Conservation (phyloP, 1,284 basidiomycete genomes). For the Cutaneotrichosporon mucoides region DNA sequence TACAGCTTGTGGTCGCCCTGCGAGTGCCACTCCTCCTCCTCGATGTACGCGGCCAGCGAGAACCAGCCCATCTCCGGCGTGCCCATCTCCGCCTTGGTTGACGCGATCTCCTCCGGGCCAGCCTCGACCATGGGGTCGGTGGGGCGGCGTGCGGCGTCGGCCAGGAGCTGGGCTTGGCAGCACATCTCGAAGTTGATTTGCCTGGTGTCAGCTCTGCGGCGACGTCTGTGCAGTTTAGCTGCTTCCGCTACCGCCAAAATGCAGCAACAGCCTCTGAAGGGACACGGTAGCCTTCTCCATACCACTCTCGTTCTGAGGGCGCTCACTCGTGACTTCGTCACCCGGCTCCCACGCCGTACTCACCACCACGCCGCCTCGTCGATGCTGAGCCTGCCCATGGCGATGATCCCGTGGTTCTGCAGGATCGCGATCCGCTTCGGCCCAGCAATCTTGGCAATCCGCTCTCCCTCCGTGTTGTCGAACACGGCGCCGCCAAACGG, state of each 20-base stretch:
- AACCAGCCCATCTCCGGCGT: slow-evolving; percentile 45
- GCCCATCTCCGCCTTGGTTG: slow-evolving; percentile 39
- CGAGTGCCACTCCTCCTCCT: slow-evolving; percentile 37
- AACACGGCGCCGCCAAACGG: slow-evolving; percentile 44
- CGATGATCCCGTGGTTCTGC: slow-evolving; percentile 41
- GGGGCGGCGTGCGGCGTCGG: slow-evolving; percentile 34
- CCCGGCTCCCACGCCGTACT: slow-evolving; percentile 8
- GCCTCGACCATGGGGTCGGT: slow-evolving; percentile 25
- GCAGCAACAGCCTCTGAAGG: too few relatives aligned
- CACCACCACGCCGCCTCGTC: slow-evolving; percentile 47
- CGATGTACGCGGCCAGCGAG: slow-evolving; percentile 35
- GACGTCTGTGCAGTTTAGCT: not conserved
- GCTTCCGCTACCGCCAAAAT: too few relatives aligned
- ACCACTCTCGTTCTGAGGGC: too few relatives aligned
- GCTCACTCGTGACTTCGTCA: too few relatives aligned
- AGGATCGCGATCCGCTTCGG: slow-evolving; percentile 35
- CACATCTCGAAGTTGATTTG: slow-evolving; percentile 43
- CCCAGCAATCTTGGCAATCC: slow-evolving; percentile 30
- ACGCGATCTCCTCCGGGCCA: slow-evolving; percentile 32
- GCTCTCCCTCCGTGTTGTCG: slow-evolving; percentile 37
- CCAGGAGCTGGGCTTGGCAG: slow-evolving; percentile 40
- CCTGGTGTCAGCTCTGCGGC: slow-evolving; percentile 17
- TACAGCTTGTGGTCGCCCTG: slow-evolving; percentile 36
- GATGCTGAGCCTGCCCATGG: slow-evolving; percentile 34
- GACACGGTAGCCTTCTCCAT: too few relatives aligned